These are phyloP conservation scores for Stemphylium lycopersici DNA, from an alignment of 2,329 filamentous ascomycete genomes.

Conservation along the genomic window DNA sequence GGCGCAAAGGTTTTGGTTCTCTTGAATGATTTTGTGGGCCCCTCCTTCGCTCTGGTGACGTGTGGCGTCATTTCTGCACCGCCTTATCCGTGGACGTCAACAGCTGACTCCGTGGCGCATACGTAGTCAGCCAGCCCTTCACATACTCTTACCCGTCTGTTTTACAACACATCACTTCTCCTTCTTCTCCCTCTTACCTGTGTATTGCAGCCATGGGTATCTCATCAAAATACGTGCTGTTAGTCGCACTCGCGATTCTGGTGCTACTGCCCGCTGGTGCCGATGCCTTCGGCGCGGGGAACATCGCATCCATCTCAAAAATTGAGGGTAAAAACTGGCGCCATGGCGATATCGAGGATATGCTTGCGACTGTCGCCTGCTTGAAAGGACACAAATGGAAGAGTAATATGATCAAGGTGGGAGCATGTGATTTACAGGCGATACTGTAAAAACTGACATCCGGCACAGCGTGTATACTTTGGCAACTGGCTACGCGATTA, in stretches of 20 bases:
- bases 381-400: slow-evolving; percentile 52
- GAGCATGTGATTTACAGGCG: background rate
- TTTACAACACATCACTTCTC: background rate
- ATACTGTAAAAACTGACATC: slow-evolving; percentile 20
- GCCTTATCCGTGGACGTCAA: slow-evolving; percentile 14
- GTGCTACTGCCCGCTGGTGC: slow-evolving; percentile 46
- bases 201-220: slow-evolving; percentile 35
- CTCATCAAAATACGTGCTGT: slow-evolving; percentile 43
- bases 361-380: slow-evolving; percentile 57
- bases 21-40: background rate
- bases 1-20: background rate
- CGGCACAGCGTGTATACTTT: slow-evolving; percentile 50
- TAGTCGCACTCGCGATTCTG: slow-evolving; percentile 46
- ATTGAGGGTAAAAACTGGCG: slow-evolving; percentile 58
- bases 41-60: background rate
- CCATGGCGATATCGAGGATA: slow-evolving; percentile 61
- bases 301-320: slow-evolving; percentile 49
- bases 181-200: background rate
- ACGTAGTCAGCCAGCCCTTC: slow-evolving; percentile 5
- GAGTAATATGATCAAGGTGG: slow-evolving; percentile 54
- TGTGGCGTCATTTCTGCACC: slow-evolving; percentile 18
- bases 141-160: slow-evolving; percentile 4
- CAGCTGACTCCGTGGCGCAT: slow-evolving; percentile 16
- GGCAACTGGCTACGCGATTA: slow-evolving; percentile 59
- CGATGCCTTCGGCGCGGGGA: slow-evolving; percentile 56